Percentiles rank a stretch among this genome's conserved stretches.
These are phyloP conservation scores for Boletus rubropictus DNA, from an alignment of 768 basidiomycete genomes.

Conservation along the genomic window DNA sequence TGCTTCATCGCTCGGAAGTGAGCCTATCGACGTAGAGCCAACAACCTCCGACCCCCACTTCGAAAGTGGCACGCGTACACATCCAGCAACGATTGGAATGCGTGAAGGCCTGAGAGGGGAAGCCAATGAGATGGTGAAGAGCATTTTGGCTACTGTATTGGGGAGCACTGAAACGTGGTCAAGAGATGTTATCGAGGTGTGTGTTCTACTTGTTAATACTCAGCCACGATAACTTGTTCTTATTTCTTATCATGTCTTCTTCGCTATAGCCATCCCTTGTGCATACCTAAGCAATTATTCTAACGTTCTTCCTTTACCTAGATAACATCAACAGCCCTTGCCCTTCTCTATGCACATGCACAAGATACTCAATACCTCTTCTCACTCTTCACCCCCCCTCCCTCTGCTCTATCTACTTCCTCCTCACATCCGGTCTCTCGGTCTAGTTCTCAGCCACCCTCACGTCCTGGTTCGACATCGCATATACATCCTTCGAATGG, in stretches of 20 bases:
- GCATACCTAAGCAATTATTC: slow-evolving; percentile 9
- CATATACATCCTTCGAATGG: slow-evolving; percentile 5
- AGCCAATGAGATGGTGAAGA: slow-evolving; percentile 71
- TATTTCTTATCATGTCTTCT: neutral
- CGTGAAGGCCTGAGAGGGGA: slow-evolving; percentile 55
- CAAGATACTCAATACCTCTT: slow-evolving; percentile 21
- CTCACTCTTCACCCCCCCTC: slow-evolving; percentile 14
- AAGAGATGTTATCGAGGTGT: slow-evolving; percentile 44
- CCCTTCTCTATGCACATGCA: slow-evolving; percentile 24
- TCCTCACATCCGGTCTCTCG: slow-evolving; percentile 19
- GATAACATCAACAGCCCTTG: slow-evolving; percentile 28
- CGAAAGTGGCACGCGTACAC: slow-evolving; percentile 37
- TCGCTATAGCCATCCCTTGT: neutral
- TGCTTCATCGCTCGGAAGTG: slow-evolving; percentile 5
- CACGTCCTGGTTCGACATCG: slow-evolving; percentile 17
- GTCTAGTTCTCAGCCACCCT: slow-evolving; percentile 20
- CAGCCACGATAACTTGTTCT: neutral
- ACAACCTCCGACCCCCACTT: slow-evolving; percentile 38
- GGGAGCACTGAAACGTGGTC: slow-evolving; percentile 47
- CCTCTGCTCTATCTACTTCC: slow-evolving; percentile 1
- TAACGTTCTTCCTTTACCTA: slow-evolving; percentile 9
- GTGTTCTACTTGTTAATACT: slow-evolving; percentile 5
- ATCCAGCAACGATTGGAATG: slow-evolving; percentile 68
- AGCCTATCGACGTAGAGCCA: slow-evolving; percentile 1
- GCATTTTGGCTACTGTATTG: slow-evolving; percentile 34